Base-by-base conservation (phyloP, 352 stramenopile genomes). In the Peronospora farinosa region DNA sequence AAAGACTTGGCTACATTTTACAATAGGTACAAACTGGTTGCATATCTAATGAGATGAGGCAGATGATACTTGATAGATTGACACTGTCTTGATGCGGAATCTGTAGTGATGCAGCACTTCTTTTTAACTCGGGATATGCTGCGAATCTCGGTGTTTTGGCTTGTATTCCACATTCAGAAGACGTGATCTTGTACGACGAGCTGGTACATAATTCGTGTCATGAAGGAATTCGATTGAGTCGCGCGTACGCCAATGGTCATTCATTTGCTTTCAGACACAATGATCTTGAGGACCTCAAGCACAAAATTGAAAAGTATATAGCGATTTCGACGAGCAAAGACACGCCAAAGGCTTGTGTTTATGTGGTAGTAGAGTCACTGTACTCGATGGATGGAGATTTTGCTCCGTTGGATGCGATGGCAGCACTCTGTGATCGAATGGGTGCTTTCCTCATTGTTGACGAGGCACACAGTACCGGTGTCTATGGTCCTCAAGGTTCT, bases 311-410 rank as follows among this genome's bases (percentile, higher is more conserved):
- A 23, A 41, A 74, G 21, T 77, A 44, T 40, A 30, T 54, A 46
- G 16, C 45, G 6, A 23, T 9, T 49, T 40, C 40, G 2, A 47
- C 21, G 36, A 38, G 36, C 35, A 39, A 41, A 2, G 47, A 54
- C 27, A 62, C 10, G 9, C 46, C 0, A 32, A 62, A 61, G 6
- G 47, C 60, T 17, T 86, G 78, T 47, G 75, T 97, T 31, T 86
- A 98, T 40, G 84, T 99, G 21, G 86, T 97, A n/a, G 89, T 99
- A 16, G 96, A 99, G 73, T 97, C 88, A 48, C 76, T 98, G 1
- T 99, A 99, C 63, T 98, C 88, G 27, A 99, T 99, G 96, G 96
- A 98, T 75, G 96, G 96, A 11, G 95, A 98, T 65, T 67, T 96
- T 17, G 93, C 92, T 39, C 92, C 94, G 11, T 70, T 99, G 23